Percentiles rank a stretch among this genome's conserved stretches.
Conservation (phyloP, 139 green algal genomes). For the Closterium sp. region DNA sequence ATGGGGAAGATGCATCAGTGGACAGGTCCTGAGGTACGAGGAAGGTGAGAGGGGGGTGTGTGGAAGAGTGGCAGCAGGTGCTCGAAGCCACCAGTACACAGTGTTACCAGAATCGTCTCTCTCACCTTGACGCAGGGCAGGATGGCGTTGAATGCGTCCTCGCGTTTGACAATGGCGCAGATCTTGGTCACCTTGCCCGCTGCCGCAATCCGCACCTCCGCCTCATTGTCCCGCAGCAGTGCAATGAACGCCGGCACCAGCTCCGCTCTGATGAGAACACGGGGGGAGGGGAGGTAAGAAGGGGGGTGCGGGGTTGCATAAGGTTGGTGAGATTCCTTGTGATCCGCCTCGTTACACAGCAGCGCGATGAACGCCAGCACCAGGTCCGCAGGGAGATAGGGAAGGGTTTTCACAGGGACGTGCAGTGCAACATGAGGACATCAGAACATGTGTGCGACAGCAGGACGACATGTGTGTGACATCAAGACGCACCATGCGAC, state of each 20-base stretch:
- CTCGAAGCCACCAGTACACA: no score
- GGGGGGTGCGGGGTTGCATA: neutral
- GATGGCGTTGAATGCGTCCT: conserved; percentile 57
- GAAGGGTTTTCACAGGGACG: no score
- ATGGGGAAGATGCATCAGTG: no score
- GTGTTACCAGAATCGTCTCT: no score
- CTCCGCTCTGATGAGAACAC: conserved; percentile 57
- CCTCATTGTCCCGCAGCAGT: conserved; percentile 73
- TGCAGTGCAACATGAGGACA: no score
- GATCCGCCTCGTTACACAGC: no score
- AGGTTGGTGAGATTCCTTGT: neutral
- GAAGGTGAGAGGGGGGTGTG: no score
- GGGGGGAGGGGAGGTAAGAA: neutral
- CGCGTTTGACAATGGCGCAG: conserved; percentile 48
- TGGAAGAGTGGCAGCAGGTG: conserved; percentile 91
- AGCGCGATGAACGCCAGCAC: no score
- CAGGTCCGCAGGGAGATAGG: no score
- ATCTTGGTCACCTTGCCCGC: conserved; percentile 79
- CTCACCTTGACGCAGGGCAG: conserved; percentile 76
- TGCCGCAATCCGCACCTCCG: conserved; percentile 79
- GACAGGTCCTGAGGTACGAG: no score
- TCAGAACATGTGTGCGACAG: no score
- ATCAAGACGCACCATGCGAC: conserved; percentile 25
- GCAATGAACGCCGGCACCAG: conserved; percentile 81
- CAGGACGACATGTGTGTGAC: no score